phyloP scores from a whole-genome alignment of 805 yeast species.

The Lipomyces anomalus region DNA sequence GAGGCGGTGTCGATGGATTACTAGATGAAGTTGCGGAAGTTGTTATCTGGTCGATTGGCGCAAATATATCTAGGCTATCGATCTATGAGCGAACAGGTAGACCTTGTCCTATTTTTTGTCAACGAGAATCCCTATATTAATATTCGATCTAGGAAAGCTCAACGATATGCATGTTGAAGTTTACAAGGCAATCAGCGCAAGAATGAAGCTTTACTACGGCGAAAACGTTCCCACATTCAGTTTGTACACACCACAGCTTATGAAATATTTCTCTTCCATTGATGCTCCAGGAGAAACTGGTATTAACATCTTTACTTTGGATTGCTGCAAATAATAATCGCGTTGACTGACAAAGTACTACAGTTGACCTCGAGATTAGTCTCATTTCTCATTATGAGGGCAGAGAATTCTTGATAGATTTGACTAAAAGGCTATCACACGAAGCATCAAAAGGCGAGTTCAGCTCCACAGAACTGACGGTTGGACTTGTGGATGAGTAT shows the following conservation, averaged over 20 bases:
- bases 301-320: too few relatives aligned
- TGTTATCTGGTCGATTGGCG: slow-evolving; percentile 80
- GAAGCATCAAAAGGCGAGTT: slow-evolving; percentile 59
- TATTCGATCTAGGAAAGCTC: slow-evolving; percentile 10
- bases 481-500: slow-evolving; percentile 58
- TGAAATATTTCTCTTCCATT: background rate
- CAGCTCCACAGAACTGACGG: slow-evolving; percentile 59
- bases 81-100: slow-evolving; percentile 76
- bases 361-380: slow-evolving; percentile 54
- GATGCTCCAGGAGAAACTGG: background rate
- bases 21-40: slow-evolving; percentile 71
- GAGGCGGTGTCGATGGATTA: slow-evolving; percentile 82
- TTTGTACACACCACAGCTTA: slow-evolving; percentile 12
- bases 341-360: too few relatives aligned
- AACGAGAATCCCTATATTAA: background rate
- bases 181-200: slow-evolving; percentile 10
- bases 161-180: slow-evolving; percentile 9
- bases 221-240: slow-evolving; percentile 7
- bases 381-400: slow-evolving; percentile 77
- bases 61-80: slow-evolving; percentile 69
- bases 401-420: slow-evolving; percentile 78
- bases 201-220: slow-evolving; percentile 17
- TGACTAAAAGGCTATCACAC: slow-evolving; percentile 80
- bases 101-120: slow-evolving; percentile 31
- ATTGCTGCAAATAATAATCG: too few relatives aligned